phyloP scores from a whole-genome alignment of 2,329 filamentous ascomycete species.

The Rugonectria rugulosa region DNA sequence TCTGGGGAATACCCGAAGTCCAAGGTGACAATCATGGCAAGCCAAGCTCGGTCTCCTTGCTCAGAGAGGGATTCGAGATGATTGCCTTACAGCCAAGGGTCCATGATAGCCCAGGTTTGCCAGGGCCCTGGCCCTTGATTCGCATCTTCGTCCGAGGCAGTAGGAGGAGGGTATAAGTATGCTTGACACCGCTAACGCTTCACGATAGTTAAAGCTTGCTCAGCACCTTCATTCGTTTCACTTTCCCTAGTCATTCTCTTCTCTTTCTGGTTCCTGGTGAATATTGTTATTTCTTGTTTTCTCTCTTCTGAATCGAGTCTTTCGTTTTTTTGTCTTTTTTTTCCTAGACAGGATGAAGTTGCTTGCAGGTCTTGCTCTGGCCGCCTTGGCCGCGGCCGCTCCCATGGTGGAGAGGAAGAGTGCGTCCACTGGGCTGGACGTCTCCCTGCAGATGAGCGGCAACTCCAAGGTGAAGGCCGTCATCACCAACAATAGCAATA shows the following conservation, averaged over 20 bases:
- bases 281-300: conserved; percentile 1
- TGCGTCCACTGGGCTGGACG: conserved; percentile 51
- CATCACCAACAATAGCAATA: conserved; percentile 60
- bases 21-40: conserved; percentile 1
- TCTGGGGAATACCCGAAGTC: conserved; percentile 13
- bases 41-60: neutral
- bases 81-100: conserved; percentile 1
- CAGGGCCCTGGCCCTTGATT: too few species aligned
- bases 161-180: conserved; percentile 15
- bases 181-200: conserved; percentile 18
- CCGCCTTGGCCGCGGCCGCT: conserved; percentile 36
- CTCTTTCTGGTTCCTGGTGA: conserved; percentile 1
- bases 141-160: neutral
- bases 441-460: conserved; percentile 55
- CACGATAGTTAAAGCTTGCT: conserved; percentile 1
- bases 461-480: conserved; percentile 62
- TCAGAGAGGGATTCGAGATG: conserved; percentile 5
- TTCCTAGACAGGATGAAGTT: conserved; percentile 36
- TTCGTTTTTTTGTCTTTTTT: conserved; percentile 22
- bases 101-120: neutral
- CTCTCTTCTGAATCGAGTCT: conserved; percentile 18
- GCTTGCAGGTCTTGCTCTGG: conserved; percentile 38
- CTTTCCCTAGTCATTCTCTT: conserved; percentile 8
- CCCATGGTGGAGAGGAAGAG: conserved; percentile 37
- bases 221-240: conserved; percentile 10